Evolutionary conservation across 2,329 filamentous ascomycete species (phyloP).

Genomic region (Acarospora socialis): DNA sequence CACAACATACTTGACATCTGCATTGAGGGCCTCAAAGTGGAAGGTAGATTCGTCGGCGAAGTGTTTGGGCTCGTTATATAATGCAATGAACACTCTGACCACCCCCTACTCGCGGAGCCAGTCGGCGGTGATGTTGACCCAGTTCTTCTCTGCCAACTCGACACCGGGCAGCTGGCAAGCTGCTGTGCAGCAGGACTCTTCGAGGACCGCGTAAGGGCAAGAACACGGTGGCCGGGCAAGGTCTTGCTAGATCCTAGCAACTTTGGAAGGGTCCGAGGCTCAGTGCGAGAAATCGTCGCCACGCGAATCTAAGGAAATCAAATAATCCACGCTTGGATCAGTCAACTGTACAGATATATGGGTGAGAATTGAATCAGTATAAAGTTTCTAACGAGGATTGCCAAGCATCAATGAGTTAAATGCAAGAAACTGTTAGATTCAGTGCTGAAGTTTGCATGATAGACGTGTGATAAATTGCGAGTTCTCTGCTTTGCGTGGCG

Average conservation of each 20-base stretch:
- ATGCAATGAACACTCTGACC: slow-evolving; percentile 26
- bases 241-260: slow-evolving; percentile 13
- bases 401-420: too few relatives aligned
- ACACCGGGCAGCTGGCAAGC: slow-evolving; percentile 23
- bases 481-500: too few relatives aligned
- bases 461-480: too few relatives aligned
- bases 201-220: slow-evolving; percentile 22
- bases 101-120: slow-evolving; percentile 29
- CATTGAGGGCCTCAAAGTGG: slow-evolving; percentile 21
- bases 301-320: too few relatives aligned
- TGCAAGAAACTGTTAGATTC: too few relatives aligned
- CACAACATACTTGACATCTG: slow-evolving; percentile 29
- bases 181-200: slow-evolving; percentile 15
- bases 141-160: slow-evolving; percentile 23
- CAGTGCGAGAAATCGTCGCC: too few relatives aligned
- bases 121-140: slow-evolving; percentile 25
- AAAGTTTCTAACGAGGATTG: too few relatives aligned
- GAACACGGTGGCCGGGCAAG: slow-evolving; percentile 15
- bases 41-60: slow-evolving; percentile 30
- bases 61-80: slow-evolving; percentile 24
- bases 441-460: too few relatives aligned
- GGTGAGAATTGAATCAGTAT: too few relatives aligned
- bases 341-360: too few relatives aligned
- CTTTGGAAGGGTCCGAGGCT: slow-evolving; percentile 17
- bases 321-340: too few relatives aligned